A percentile compares a stretch with the other conserved stretches of the same genome.
Evolutionary conservation across 1,284 basidiomycete genomes (phyloP).

Genomic region (Ustilago bromivora): DNA sequence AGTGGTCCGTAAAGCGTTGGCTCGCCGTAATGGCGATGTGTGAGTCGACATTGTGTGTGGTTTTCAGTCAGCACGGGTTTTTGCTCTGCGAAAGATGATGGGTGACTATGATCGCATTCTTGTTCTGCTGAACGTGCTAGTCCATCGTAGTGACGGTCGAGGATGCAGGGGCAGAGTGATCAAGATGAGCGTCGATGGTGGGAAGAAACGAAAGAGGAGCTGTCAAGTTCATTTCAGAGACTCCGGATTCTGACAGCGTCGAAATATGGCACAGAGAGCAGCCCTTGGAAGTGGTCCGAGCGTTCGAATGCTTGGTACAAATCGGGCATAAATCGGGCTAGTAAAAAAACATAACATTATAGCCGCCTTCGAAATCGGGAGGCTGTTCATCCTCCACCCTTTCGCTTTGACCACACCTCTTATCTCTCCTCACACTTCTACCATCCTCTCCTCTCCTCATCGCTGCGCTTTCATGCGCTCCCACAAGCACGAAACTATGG

Average conservation of each 20-base stretch:
- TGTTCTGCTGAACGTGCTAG: too few species aligned
- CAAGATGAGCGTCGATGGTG: background rate
- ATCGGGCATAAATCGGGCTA: background rate
- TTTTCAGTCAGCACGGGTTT: background rate
- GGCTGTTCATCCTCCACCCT: background rate
- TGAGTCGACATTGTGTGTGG: background rate
- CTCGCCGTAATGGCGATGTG: background rate
- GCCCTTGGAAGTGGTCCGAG: constrained; percentile 5
- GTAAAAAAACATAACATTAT: background rate
- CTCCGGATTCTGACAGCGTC: background rate
- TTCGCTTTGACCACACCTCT: constrained; percentile 3
- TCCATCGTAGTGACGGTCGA: too few species aligned
- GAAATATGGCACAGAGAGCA: background rate
- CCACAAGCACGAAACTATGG: background rate
- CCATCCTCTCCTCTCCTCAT: background rate
- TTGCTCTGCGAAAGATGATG: background rate
- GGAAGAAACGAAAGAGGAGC: background rate
- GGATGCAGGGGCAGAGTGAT: background rate
- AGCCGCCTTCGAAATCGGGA: background rate
- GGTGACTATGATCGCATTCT: background rate
- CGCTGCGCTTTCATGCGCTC: background rate
- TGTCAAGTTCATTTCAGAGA: too few species aligned
- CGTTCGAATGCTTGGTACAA: constrained; percentile 1
- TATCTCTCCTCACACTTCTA: background rate
- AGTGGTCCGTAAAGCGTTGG: background rate